phyloP scores from a whole-genome alignment of 352 stramenopile species.

The Pythium phragmiticola region DNA sequence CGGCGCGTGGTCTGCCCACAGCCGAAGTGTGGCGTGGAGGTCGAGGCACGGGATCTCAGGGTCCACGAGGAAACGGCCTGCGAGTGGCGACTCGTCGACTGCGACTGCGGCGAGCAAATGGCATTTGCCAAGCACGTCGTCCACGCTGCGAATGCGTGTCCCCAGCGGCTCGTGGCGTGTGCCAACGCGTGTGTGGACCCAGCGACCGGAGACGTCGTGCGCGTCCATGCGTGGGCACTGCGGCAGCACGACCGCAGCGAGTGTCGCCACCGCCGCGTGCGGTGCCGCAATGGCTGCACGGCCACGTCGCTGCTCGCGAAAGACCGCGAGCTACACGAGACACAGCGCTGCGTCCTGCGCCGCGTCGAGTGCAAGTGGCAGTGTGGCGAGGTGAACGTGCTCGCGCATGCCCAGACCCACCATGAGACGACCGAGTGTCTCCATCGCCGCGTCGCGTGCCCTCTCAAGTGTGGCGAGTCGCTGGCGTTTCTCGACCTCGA shows the following conservation, averaged over 20 bases:
- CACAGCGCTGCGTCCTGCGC: slow-evolving; percentile 39
- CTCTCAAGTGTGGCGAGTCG: slow-evolving; percentile 49
- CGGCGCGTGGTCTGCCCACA: slow-evolving; percentile 46
- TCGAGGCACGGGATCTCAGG: slow-evolving; percentile 24
- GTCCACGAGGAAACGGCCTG: slow-evolving; percentile 45
- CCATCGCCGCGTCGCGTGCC: slow-evolving; percentile 43
- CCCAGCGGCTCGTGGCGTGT: slow-evolving; percentile 51
- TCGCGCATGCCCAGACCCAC: slow-evolving; percentile 35
- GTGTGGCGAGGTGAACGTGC: slow-evolving; percentile 44
- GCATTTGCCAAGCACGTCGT: slow-evolving; percentile 44
- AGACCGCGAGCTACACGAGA: slow-evolving; percentile 51
- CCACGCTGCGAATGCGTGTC: slow-evolving; percentile 42
- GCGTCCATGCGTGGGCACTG: slow-evolving; percentile 41
- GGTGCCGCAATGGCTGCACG: slow-evolving; percentile 68
- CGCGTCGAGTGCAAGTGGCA: slow-evolving; percentile 57
- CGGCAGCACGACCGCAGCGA: slow-evolving; percentile 46
- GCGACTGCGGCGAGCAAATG: slow-evolving; percentile 62
- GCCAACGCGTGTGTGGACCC: slow-evolving; percentile 37
- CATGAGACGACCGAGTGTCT: slow-evolving; percentile 64
- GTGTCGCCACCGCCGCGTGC: slow-evolving; percentile 50
- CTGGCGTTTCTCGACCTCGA: slow-evolving; percentile 40
- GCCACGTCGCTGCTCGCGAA: slow-evolving; percentile 39
- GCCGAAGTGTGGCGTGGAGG: slow-evolving; percentile 42
- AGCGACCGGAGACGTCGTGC: not conserved
- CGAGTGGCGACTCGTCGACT: slow-evolving; percentile 42